phyloP scores from a whole-genome alignment of 2,329 filamentous ascomycete species.

The Venturia effusa region DNA sequence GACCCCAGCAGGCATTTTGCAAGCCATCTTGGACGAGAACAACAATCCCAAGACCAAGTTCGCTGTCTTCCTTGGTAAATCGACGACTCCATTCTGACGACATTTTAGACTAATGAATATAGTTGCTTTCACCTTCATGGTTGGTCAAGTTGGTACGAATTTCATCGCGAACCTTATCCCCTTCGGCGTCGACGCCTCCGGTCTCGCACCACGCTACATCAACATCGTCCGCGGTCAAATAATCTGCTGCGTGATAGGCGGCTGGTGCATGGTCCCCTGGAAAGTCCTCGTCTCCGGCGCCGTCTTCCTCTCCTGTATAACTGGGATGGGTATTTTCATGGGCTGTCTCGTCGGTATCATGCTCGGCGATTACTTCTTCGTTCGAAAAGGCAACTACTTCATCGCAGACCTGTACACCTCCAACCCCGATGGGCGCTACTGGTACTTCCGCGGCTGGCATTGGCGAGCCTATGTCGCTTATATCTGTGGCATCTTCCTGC shows the following conservation, averaged over 20 bases:
- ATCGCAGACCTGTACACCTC: constrained; percentile 1
- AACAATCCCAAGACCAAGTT: constrained; percentile 16
- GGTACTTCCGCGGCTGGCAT: constrained; percentile 6
- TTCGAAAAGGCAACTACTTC: constrained; percentile 13
- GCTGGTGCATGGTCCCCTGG: constrained; percentile 17
- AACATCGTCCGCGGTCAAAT: constrained; percentile 18
- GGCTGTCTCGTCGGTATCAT: constrained; percentile 16
- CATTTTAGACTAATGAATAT: neutral
- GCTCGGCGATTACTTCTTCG: constrained; percentile 12
- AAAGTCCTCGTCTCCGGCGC: constrained; percentile 11
- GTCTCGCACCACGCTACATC: constrained; percentile 25
- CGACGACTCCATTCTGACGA: constrained; percentile 15
- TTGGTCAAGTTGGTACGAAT: constrained; percentile 16
- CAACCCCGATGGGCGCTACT: neutral
- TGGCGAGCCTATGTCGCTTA: constrained; percentile 17
- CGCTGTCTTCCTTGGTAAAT: constrained; percentile 18
- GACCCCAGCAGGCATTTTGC: constrained; percentile 14
- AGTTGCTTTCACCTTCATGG: constrained; percentile 15
- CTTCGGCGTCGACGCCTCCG: constrained; percentile 30
- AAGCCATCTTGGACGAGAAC: constrained; percentile 14
- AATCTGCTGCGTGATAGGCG: neutral
- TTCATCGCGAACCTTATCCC: constrained; percentile 18
- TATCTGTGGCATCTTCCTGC: neutral
- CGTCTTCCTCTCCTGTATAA: constrained; percentile 16
- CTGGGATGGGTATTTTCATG: constrained; percentile 19